Conservation (phyloP, 2,329 filamentous ascomycete species). For the Botrytis elliptica region DNA sequence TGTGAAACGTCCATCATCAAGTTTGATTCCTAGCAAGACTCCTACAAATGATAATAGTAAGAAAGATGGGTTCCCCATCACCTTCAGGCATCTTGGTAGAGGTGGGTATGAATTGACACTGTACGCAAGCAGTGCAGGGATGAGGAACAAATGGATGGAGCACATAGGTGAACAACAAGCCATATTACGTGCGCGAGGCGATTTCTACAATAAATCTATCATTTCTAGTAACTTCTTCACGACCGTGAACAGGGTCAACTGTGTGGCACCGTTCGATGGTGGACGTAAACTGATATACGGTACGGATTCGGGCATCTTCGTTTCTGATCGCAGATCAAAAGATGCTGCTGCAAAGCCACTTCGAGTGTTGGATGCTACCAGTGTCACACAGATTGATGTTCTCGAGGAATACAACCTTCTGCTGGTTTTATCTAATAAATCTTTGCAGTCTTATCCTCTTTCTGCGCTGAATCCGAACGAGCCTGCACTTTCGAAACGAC, state of each 20-base stretch:
- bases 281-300: conserved; percentile 92
- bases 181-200: conserved; percentile 79
- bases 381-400: conserved; percentile 93
- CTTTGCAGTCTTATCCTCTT: conserved; percentile 82
- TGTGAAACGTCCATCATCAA: conserved; percentile 84
- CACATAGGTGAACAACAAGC: conserved; percentile 89
- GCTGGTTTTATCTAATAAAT: conserved; percentile 89
- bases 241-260: conserved; percentile 81
- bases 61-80: conserved; percentile 86
- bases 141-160: conserved; percentile 95
- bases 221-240: conserved; percentile 61
- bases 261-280: conserved; percentile 90
- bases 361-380: conserved; percentile 79
- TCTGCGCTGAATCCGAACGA: conserved; percentile 85
- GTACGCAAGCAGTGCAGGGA: conserved; percentile 80
- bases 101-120: conserved; percentile 91
- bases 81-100: conserved; percentile 93
- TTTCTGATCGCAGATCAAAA: conserved; percentile 87
- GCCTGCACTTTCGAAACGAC: conserved; percentile 74
- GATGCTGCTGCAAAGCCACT: conserved; percentile 71
- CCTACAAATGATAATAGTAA: conserved; percentile 53
- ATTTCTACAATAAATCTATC: conserved; percentile 78
- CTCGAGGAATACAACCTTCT: conserved; percentile 93
- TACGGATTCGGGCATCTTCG: conserved; percentile 89
- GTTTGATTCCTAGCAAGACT: conserved; percentile 66